A percentile compares a stretch with the other conserved stretches of the same genome.
phyloP scores from a whole-genome alignment of 148 eudicot species.

The Oxyria digyna region DNA sequence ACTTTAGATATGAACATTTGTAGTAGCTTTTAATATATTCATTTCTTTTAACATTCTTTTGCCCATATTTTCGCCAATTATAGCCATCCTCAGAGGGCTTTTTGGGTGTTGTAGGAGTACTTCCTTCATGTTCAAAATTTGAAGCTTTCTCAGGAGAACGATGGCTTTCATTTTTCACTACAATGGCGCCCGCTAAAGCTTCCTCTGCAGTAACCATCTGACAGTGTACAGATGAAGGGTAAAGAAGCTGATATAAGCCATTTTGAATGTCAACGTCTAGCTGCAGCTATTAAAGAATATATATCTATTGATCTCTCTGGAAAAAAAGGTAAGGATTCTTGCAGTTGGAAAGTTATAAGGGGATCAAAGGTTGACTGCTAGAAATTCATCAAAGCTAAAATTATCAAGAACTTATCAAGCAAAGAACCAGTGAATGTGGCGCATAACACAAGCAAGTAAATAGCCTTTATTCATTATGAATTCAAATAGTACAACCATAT shows the following conservation, averaged over 20 bases:
- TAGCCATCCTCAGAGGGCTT: slow-evolving; percentile 82
- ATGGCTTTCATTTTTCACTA: slow-evolving; percentile 29
- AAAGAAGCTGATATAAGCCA: slow-evolving; percentile 12
- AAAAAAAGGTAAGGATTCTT: not conserved
- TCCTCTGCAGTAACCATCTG: slow-evolving; percentile 39
- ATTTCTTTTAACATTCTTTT: slow-evolving; percentile 79
- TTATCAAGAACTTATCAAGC: not conserved
- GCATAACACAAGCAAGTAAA: not conserved
- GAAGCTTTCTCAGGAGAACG: slow-evolving; percentile 20
- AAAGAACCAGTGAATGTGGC: not conserved
- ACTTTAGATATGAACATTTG: slow-evolving; percentile 71
- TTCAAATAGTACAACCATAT: not conserved
- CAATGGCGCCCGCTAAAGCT: slow-evolving; percentile 17
- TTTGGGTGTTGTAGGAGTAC: slow-evolving; percentile 30
- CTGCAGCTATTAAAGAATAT: not conserved
- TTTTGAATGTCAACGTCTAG: not conserved
- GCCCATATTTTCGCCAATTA: slow-evolving; percentile 98
- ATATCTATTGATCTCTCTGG: not conserved
- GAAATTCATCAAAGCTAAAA: not conserved
- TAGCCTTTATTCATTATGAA: not conserved
- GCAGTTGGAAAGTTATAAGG: not conserved
- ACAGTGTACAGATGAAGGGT: not conserved
- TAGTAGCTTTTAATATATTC: slow-evolving; percentile 75
- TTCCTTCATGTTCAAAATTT: slow-evolving; percentile 30
- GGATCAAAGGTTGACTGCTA: not conserved